Evolutionary conservation across 768 basidiomycete genomes (phyloP), one percentile per base, ranked within the genome.

Genomic region (Coprinopsis cinerea): DNA sequence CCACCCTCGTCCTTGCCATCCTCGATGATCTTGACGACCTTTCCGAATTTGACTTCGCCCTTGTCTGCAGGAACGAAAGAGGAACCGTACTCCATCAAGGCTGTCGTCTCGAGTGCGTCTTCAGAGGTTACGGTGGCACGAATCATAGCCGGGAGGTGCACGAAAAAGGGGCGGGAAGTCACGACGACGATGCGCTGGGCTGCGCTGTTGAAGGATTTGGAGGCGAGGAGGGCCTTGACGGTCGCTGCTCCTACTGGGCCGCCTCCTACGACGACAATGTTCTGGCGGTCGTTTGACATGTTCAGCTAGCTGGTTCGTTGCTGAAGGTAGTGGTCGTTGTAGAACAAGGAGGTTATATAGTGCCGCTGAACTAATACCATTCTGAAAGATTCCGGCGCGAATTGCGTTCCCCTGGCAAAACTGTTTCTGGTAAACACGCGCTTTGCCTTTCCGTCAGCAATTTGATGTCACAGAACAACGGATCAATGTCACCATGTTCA

Each of bases 251-350:
- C 81, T 0, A 69, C 74, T 18, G 60, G 64, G 48, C 79, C 82
- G 17, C 74, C 81, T 44, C 83, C 76, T 47, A 84, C 64, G 54
- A 85, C 65, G 23, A 85, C 68, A 55, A 71, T 55, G 55, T 64
- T 64, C 40, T 61, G 44, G 11, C 9, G 30, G 30, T 9, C 9
- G 9, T 34, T 34, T 14, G 37, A 39, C 37, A 39, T 39, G 11
- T 13, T 20, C 18, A n/a, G n/a, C n/a, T n/a, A n/a, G n/a, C n/a
- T n/a, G n/a, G n/a, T n/a, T n/a, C n/a, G n/a, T n/a, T n/a, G n/a
- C n/a, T n/a, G n/a, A n/a, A n/a, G n/a, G n/a, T n/a, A n/a, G n/a
- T n/a, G n/a, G n/a, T n/a, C n/a, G n/a, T n/a, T n/a, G n/a, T n/a
- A n/a, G n/a, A n/a, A n/a, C n/a, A n/a, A n/a, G n/a, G n/a, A n/a